A percentile compares a stretch with the other conserved stretches of the same genome.
These are phyloP conservation scores for Erysimum cheiri DNA, from an alignment of 441 rosid genomes.

Conservation along the genomic window DNA sequence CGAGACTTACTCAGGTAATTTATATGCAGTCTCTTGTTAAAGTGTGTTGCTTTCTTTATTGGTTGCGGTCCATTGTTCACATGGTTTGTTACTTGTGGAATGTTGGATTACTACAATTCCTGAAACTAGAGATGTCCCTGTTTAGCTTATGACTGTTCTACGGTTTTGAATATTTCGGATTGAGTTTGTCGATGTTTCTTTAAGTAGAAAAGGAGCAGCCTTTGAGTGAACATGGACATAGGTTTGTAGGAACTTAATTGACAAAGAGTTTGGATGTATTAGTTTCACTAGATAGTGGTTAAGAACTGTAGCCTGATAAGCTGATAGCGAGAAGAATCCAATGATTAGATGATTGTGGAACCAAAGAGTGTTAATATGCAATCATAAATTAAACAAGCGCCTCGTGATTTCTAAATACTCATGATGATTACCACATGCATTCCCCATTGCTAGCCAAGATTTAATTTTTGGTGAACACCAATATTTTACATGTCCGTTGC, in stretches of 20 bases:
- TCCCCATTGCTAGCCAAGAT: conserved; percentile 13
- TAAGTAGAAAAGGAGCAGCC: conserved; percentile 19
- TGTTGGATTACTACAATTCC: not conserved
- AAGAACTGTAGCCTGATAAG: conserved; percentile 2
- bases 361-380: not conserved
- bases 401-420: not conserved
- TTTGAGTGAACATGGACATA: conserved; percentile 24
- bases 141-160: conserved; percentile 18
- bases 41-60: conserved; percentile 1
- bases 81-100: conserved; percentile 12
- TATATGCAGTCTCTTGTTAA: conserved; percentile 12
- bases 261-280: not conserved
- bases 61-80: not conserved
- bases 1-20: conserved; percentile 40
- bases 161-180: conserved; percentile 2
- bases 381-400: not conserved
- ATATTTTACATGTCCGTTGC: conserved; percentile 37
- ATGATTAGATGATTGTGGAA: conserved; percentile 19
- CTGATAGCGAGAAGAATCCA: conserved; percentile 21
- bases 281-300: conserved; percentile 5
- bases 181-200: not conserved
- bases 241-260: not conserved
- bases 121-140: conserved; percentile 14
- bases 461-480: conserved; percentile 19
- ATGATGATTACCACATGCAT: conserved; percentile 5